Base-by-base conservation (phyloP, 176 grass and related monocot species). In the Phoenix dactylifera region DNA sequence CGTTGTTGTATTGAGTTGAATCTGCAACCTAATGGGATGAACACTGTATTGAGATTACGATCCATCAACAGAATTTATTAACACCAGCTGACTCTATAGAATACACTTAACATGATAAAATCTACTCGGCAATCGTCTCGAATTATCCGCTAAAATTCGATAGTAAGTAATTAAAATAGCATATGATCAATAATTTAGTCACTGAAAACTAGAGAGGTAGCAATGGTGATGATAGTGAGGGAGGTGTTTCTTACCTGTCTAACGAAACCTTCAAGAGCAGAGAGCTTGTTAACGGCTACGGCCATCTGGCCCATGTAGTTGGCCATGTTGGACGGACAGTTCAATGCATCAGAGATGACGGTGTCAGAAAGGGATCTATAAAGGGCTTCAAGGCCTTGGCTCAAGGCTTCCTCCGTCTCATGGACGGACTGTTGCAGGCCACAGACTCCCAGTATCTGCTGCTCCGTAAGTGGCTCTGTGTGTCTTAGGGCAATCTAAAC, bases 391-490 rank as follows among this genome's bases (percentile, higher is more conserved):
- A 82, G 58, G 10, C 55, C 84, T 28, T 60, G 71, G 66, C 65
- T 80, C 4, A 82, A 50, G 29, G 66, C 74, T 6, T 82, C 79
- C 74, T 87, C 79, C 66, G 71, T 52, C 14, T 77, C 78, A 29
- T 69, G 67, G 49, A 66, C 59, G 57, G 79, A 74, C 25, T 79
- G 75, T 62, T 87, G 79, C 62, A 75, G 52, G 30, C 72, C 66
- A 5, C 53, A 67, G 16, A 71, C 67, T 3, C 52, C 84, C 28
- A 77, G 9, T 4, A 77, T 24, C 57, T 87, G 84, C 58, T 75
- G 79, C 75, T 87, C 79, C 48, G 71, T 59, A 18, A 82, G 48
- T 24, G 84, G 79, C 75, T 87, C 84, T 18, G 75, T 72, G 57
- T 79, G 71, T 63, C 71, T 76, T 20, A 82, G 4, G 48, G 59